Evolutionary conservation across 2,329 filamentous ascomycete genomes (phyloP).

Genomic region (Thielaviopsis populi): DNA sequence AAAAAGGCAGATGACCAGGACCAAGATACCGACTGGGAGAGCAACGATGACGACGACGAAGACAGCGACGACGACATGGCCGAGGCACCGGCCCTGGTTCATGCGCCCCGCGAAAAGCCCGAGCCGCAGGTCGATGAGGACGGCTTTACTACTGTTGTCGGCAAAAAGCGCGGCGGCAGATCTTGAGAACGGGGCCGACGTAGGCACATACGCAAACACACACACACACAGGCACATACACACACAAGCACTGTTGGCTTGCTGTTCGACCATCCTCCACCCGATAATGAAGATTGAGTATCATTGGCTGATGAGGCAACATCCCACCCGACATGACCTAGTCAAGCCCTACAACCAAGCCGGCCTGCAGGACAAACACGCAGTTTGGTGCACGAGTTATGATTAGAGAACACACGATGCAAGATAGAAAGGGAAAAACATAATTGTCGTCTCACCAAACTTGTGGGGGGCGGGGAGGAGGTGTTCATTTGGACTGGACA

Average conservation of each 20-base stretch:
- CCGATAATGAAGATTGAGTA: background rate
- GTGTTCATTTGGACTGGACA: conserved; percentile 3
- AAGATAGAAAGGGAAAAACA: background rate
- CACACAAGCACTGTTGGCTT: background rate
- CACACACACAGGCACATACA: background rate
- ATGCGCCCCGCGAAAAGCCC: conserved; percentile 44
- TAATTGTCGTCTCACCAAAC: background rate
- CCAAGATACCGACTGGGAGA: conserved; percentile 43
- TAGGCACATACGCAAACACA: background rate
- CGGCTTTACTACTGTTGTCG: conserved; percentile 61
- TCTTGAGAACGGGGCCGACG: background rate
- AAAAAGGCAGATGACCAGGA: conserved; percentile 40
- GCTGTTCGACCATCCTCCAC: background rate
- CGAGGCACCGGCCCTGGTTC: conserved; percentile 49
- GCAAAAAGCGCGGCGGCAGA: conserved; percentile 36
- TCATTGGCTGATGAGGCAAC: background rate
- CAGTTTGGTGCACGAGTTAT: background rate
- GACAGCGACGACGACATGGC: conserved; percentile 46
- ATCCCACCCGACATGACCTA: no score
- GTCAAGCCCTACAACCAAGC: no score
- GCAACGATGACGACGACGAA: conserved; percentile 44
- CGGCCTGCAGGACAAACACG: background rate
- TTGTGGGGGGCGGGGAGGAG: no score
- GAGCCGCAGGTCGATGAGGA: conserved; percentile 66
- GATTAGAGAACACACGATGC: background rate